Percentiles rank a stretch among this genome's conserved stretches.
Conservation (phyloP, 2,329 filamentous ascomycete genomes). For the Colletotrichum viniferum region DNA sequence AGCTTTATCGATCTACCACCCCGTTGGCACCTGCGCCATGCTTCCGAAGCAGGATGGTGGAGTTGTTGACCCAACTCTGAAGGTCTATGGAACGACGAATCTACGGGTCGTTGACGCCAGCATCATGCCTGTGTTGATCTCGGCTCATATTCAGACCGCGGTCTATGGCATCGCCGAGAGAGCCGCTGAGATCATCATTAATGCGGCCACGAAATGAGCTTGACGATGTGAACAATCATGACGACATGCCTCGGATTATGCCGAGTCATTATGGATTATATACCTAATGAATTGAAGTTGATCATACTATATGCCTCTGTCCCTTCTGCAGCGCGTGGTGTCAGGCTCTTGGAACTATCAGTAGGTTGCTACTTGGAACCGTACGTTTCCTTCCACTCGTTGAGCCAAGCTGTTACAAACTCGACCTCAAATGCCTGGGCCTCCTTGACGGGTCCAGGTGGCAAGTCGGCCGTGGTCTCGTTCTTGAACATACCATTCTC, state of each 20-base stretch:
- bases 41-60: slow-evolving; percentile 47
- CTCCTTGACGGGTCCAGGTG: slow-evolving; percentile 61
- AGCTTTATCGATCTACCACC: slow-evolving; percentile 38
- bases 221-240: background rate
- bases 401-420: slow-evolving; percentile 72
- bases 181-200: slow-evolving; percentile 33
- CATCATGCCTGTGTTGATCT: slow-evolving; percentile 51
- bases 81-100: slow-evolving; percentile 51
- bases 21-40: slow-evolving; percentile 50
- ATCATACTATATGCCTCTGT: background rate
- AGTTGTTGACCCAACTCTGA: slow-evolving; percentile 46
- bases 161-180: slow-evolving; percentile 59
- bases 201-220: background rate
- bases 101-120: slow-evolving; percentile 55
- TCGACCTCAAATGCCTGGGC: slow-evolving; percentile 62
- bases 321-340: background rate
- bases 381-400: slow-evolving; percentile 54
- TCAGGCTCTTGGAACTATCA: background rate
- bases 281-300: background rate
- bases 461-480: slow-evolving; percentile 61
- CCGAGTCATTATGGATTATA: background rate
- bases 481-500: slow-evolving; percentile 70
- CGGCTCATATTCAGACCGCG: slow-evolving; percentile 53
- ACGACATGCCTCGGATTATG: background rate
- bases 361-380: background rate